Percentiles rank a stretch among this genome's conserved stretches.
phyloP scores from a whole-genome alignment of 2,329 filamentous ascomycete species.

The Fusarium bulbicola region DNA sequence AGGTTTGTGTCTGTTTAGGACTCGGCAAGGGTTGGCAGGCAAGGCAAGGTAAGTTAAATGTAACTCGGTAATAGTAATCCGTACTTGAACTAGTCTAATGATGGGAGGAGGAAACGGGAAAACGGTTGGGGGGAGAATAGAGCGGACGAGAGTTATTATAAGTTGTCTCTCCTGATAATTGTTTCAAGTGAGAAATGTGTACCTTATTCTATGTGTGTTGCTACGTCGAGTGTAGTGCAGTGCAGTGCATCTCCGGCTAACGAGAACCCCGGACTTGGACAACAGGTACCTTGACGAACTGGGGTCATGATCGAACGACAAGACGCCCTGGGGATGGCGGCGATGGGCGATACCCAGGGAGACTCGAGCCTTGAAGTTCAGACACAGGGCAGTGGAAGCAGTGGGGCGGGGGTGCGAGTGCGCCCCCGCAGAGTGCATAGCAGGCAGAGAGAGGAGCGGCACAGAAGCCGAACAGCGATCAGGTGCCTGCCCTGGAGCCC shows the following conservation, averaged over 20 bases:
- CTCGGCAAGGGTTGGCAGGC: conserved; percentile 24
- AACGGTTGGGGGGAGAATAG: conserved; percentile 22
- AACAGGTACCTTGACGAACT: neutral
- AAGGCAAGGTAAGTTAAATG: neutral
- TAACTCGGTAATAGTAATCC: conserved; percentile 30
- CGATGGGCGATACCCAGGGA: conserved; percentile 15
- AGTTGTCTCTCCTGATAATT: conserved; percentile 17
- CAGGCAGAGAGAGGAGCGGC: neutral
- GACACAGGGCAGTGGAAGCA: neutral
- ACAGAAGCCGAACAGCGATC: conserved; percentile 33
- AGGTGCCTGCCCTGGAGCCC: conserved; percentile 5
- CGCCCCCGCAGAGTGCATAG: conserved; percentile 1
- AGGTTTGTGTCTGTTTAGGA: conserved; percentile 12
- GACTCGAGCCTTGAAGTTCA: neutral
- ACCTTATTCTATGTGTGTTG: neutral
- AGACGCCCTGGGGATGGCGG: conserved; percentile 18
- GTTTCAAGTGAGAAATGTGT: neutral
- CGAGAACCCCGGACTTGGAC: conserved; percentile 1
- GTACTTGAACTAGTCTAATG: conserved; percentile 29
- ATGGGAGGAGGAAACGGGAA: conserved; percentile 21
- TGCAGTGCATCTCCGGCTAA: neutral
- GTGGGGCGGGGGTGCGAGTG: conserved; percentile 36
- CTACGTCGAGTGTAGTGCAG: neutral
- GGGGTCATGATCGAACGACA: conserved; percentile 35
- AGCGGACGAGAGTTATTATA: conserved; percentile 26